Percentiles rank a stretch among this genome's conserved stretches.
These are phyloP conservation scores for Mycena sanguinolenta DNA, from an alignment of 768 basidiomycete genomes.

Conservation along the genomic window DNA sequence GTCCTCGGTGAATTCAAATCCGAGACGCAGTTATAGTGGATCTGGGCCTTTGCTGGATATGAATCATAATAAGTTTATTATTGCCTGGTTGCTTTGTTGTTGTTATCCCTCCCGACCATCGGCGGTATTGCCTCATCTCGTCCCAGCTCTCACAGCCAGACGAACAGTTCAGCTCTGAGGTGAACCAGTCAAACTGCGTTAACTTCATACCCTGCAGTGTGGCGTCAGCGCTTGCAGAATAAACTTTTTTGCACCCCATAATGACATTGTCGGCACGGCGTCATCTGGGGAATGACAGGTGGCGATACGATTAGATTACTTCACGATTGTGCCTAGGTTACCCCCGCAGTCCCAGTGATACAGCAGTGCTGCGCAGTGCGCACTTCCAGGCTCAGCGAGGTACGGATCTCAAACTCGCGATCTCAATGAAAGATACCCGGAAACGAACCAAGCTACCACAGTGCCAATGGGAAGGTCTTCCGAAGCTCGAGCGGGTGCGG, in stretches of 20 bases:
- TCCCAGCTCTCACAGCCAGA: background rate
- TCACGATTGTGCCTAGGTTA: background rate
- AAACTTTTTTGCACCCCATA: background rate
- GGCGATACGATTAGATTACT: slow-evolving; percentile 1
- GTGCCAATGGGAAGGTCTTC: background rate
- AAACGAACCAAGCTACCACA: background rate
- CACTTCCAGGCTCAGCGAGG: too few species aligned
- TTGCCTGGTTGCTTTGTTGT: too few species aligned
- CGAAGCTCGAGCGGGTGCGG: background rate
- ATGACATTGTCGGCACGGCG: background rate
- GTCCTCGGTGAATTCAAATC: too few species aligned
- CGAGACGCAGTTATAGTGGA: too few species aligned
- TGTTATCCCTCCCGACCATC: background rate
- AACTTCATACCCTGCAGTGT: background rate
- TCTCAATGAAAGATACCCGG: background rate
- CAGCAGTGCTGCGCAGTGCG: too few species aligned
- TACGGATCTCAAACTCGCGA: too few species aligned
- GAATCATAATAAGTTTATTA: too few species aligned
- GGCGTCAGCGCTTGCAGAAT: background rate
- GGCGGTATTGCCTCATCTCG: background rate
- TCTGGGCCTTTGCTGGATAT: too few species aligned
- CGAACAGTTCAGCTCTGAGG: background rate
- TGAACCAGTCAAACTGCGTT: too few species aligned
- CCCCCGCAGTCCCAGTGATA: too few species aligned
- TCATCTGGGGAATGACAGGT: background rate